Percentiles rank a stretch among this genome's conserved stretches.
Conservation (phyloP, 2,329 filamentous ascomycete species). For the Blastomyces gilchristii region DNA sequence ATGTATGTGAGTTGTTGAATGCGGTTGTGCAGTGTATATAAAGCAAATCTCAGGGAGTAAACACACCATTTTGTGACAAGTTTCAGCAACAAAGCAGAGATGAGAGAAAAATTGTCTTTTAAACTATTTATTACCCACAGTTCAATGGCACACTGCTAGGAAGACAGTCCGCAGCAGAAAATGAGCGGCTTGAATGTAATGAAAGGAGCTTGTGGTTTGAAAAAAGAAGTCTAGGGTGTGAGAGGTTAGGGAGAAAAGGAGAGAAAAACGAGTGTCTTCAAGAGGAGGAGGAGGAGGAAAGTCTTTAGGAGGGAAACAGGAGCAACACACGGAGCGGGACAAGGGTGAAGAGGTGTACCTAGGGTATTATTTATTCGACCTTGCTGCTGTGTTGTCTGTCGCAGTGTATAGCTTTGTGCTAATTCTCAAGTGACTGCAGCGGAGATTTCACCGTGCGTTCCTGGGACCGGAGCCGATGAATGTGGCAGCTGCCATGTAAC, state of each 20-base stretch:
- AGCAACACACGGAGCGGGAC: not conserved
- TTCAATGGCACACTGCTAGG: not conserved
- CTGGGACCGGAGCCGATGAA: not conserved
- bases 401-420: not conserved
- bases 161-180: not conserved
- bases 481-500: slow-evolving; percentile 2
- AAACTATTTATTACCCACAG: not conserved
- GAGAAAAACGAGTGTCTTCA: not conserved
- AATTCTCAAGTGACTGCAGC: slow-evolving; percentile 1
- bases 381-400: not conserved
- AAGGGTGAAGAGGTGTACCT: not conserved
- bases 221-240: not conserved
- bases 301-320: not conserved
- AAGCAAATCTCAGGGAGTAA: not conserved
- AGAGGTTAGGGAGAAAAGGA: not conserved
- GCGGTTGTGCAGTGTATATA: not conserved
- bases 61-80: slow-evolving; percentile 1
- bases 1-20: not conserved
- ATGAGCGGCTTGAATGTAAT: not conserved
- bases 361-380: not conserved
- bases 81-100: not conserved
- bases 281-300: not conserved
- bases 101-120: not conserved
- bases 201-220: not conserved
- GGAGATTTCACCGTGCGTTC: not conserved